Evolutionary conservation across 2,329 filamentous ascomycete genomes (phyloP), one percentile per base, ranked within the genome.

Genomic region (Aspergillus candidus): DNA sequence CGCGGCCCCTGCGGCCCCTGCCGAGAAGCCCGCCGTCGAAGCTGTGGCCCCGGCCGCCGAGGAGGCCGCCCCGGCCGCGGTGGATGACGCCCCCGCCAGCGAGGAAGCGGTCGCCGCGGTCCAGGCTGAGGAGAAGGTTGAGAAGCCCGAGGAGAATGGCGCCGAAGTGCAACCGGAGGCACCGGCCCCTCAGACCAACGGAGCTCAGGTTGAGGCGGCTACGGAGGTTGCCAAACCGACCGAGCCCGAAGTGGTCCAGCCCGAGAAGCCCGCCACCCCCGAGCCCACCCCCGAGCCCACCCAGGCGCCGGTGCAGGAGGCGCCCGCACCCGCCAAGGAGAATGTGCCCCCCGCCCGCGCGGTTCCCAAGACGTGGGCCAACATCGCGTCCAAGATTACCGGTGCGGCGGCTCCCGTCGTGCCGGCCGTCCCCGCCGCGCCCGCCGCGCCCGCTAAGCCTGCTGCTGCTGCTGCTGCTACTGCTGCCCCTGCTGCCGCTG

Each of bases 81-180:
- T 41, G 18, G 56, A 59, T 22, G 47, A 56, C 15, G 38, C 50
- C 27, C 44, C 49, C 32, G 48, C 45, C 22, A 56, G 54, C 35
- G 22, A 10, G 6, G 22, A 27, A 2, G 22, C 22, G 46, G 53
- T 53, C 36, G 74, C 81, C 45, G 67, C 71, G 32, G 65, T 70
- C 15, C 74, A 77, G 56, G 78, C 90, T 32, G 84, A 88, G 63
- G 75, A 88, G 72, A 88, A 88, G 75, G 76, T 89, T 15, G 83
- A 91, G 69, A 78, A 88, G 60, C 74, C 63, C 47, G 59, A 72
- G 54, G 63, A 71, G 49, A 75, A 74, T 50, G 72, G 70, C 32
- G 69, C 71, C 36, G 57, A 59, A 33, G 60, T 62, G 39, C 57
- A 60, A 27, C 45, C 55, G 22, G 48, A 59, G 35, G 61, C 63